These are phyloP conservation scores for Ceratocystis huliohia DNA, from an alignment of 2,329 filamentous ascomycete species.

Conservation along the genomic window DNA sequence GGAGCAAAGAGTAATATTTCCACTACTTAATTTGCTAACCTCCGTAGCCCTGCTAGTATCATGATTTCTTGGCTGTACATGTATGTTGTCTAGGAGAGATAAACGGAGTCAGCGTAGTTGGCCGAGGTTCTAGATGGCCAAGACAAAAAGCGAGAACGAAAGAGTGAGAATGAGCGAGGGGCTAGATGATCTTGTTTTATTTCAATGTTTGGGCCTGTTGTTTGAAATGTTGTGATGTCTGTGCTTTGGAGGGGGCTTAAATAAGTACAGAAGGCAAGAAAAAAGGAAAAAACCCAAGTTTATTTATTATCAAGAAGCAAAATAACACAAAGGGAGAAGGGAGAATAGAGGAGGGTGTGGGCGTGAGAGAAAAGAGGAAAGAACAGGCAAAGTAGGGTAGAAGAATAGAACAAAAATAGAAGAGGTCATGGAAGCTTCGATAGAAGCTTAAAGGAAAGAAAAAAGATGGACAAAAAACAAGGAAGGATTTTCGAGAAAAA, in stretches of 20 bases:
- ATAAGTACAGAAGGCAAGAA: neutral
- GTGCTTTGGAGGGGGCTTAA: neutral
- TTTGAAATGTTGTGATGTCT: neutral
- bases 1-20: neutral
- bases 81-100: neutral
- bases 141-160: neutral
- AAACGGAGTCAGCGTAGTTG: neutral
- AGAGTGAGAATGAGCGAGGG: neutral
- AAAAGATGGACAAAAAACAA: neutral
- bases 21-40: conserved; percentile 1
- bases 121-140: neutral
- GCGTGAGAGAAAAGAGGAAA: neutral
- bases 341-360: no score
- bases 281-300: neutral
- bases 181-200: neutral
- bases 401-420: neutral
- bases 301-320: no score
- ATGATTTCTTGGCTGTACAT: conserved; percentile 5
- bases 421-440: neutral
- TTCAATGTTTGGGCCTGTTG: conserved; percentile 2
- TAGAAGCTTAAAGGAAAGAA: neutral
- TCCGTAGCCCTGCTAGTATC: conserved; percentile 6
- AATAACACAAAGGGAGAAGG: no score
- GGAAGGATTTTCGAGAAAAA: conserved; percentile 1
- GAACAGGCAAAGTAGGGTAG: neutral